Percentiles rank a stretch among this genome's conserved stretches.
Conservation (phyloP, 306 rosid genomes). For the Cucurbita maxima region DNA sequence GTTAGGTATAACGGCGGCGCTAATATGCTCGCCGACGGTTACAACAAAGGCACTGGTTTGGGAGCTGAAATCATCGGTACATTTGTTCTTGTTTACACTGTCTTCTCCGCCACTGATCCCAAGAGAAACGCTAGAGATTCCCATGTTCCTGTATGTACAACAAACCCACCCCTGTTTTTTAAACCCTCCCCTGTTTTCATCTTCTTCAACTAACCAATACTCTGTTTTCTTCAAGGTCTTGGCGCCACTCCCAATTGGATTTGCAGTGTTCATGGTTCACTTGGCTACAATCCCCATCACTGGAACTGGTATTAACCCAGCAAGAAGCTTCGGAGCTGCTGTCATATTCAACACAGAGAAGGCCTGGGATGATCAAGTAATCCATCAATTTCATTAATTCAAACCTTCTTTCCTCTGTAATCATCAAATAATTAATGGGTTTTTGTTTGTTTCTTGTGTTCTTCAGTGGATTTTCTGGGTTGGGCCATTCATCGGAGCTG, state of each 20-base stretch:
- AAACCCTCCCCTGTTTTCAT: too few species aligned
- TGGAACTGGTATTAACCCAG: constrained; percentile 92
- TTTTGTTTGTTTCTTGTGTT: not conserved
- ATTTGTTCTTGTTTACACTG: constrained; percentile 92
- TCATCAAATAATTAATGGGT: not conserved
- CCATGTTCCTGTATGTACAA: constrained; percentile 69
- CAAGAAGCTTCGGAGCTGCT: constrained; percentile 92
- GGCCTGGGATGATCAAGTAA: constrained; percentile 82
- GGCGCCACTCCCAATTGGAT: constrained; percentile 97
- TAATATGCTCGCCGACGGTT: constrained; percentile 30
- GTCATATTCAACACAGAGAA: constrained; percentile 57
- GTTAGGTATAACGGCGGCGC: constrained; percentile 45
- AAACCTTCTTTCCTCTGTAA: too few species aligned
- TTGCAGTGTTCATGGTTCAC: constrained; percentile 96
- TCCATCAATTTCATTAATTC: too few species aligned
- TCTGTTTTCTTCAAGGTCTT: constrained; percentile 29
- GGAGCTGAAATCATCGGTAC: constrained; percentile 96
- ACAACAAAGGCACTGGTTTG: constrained; percentile 62
- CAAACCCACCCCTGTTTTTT: not conserved
- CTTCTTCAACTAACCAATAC: constrained; percentile 34
- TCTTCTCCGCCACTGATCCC: constrained; percentile 94
- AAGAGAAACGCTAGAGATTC: constrained; percentile 87
- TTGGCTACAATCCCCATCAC: constrained; percentile 88
- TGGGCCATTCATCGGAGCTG: constrained; percentile 84
- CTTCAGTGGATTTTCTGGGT: constrained; percentile 93